phyloP scores from a whole-genome alignment of 2,329 filamentous ascomycete species.

The Fusarium sp. region DNA sequence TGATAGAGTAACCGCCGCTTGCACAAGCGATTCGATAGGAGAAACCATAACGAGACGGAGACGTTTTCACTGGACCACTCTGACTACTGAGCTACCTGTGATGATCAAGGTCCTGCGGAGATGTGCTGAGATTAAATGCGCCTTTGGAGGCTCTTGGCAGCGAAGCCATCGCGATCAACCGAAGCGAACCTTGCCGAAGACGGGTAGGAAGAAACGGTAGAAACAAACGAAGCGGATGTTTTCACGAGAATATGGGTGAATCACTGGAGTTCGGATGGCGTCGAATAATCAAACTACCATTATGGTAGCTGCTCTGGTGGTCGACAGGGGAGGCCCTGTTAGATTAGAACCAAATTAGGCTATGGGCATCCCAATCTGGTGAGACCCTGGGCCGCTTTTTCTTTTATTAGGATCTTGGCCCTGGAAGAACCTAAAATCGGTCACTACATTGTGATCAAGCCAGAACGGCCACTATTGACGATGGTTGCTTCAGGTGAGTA shows the following conservation, averaged over 20 bases:
- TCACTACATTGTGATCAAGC: constrained; percentile 20
- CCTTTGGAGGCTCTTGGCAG: constrained; percentile 12
- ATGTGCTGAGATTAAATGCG: constrained; percentile 22
- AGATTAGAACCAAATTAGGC: constrained; percentile 34
- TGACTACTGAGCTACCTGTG: constrained; percentile 6
- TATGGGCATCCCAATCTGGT: constrained; percentile 36
- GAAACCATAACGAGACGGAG: constrained; percentile 14
- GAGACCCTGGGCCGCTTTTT: constrained; percentile 24
- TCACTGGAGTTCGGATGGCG: constrained; percentile 19
- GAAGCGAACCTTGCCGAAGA: constrained; percentile 12
- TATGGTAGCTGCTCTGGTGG: constrained; percentile 16
- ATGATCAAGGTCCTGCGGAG: constrained; percentile 8
- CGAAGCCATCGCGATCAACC: constrained; percentile 6
- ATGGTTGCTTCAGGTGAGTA: constrained; percentile 44
- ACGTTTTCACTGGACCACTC: constrained; percentile 13
- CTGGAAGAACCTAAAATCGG: constrained; percentile 17
- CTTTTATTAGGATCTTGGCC: constrained; percentile 25
- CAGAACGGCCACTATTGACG: constrained; percentile 20
- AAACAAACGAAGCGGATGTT: constrained; percentile 33
- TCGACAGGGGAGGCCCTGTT: constrained; percentile 35
- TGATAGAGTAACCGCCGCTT: constrained; percentile 2
- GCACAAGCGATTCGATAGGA: constrained; percentile 9
- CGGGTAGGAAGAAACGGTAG: constrained; percentile 28
- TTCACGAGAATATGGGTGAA: background rate
- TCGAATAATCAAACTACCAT: constrained; percentile 20